These are phyloP conservation scores for Pichia nanzhaoensis DNA, from an alignment of 805 yeast genomes.

Conservation along the genomic window DNA sequence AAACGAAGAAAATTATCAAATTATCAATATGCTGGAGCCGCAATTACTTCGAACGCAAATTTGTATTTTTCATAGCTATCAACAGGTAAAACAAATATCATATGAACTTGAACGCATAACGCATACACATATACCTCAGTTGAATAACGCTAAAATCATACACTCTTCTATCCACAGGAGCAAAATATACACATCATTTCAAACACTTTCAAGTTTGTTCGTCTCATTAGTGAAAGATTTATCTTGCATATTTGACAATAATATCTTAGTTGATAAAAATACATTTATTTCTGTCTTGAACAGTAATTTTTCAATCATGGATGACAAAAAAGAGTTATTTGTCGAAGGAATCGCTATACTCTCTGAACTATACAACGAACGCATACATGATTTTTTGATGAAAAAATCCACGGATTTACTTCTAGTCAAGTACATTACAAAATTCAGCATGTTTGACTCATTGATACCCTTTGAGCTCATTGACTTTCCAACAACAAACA, in stretches of 20 bases:
- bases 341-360: background rate
- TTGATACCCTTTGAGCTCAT: background rate
- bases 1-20: background rate
- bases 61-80: background rate
- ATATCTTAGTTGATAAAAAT: background rate
- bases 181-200: background rate
- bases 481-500: background rate
- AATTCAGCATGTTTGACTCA: background rate
- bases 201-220: background rate
- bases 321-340: background rate
- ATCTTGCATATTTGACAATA: background rate
- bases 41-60: background rate
- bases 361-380: background rate
- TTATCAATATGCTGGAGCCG: constrained; percentile 3
- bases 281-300: background rate
- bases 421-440: background rate
- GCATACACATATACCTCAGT: no score
- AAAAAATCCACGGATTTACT: background rate
- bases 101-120: background rate
- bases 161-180: no score
- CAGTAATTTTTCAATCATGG: background rate
- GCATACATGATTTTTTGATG: background rate
- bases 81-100: background rate
- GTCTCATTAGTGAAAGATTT: background rate
- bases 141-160: no score